Base-by-base conservation (phyloP, 176 grass and related monocot genomes). In the Aegilops umbellulata region DNA sequence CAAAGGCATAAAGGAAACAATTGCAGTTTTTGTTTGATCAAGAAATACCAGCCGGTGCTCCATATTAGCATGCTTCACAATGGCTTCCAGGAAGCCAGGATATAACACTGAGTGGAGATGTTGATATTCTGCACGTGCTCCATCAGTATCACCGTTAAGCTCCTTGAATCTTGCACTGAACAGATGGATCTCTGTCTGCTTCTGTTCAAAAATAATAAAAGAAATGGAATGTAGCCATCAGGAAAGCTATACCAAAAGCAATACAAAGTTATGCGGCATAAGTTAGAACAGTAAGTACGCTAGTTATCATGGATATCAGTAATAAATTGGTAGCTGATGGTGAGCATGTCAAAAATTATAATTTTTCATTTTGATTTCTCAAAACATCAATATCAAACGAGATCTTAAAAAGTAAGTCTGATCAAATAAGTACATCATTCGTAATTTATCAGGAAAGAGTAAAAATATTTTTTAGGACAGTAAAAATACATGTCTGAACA, bases 11-110 rank as follows among this genome's bases (percentile, higher is more conserved):
- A 61, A 13, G 1, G 17, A 49, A 86, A 81, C 5, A 68, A 10
- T 3, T 20, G 0, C 5, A 51, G 13, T 31, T 42, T 22, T 64
- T 65, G 30, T 70, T 65, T 44, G 30, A 36, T 41, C 23, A 60
- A 13, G 72, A 75, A 0, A 65, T 99, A 96, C 97, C 92, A 91
- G 65, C 31, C 97, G 90, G 58, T 93, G 85, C 62, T 99, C 94
- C 97, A 99, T 94, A 88, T 99, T 94, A 73, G 97, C 89, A 93
- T 94, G 88, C 73, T 93, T 99, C 26, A 99, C 94, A 83, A 96
- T 88, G 78, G 97, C 92, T 89, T 99, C 97, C 35, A 99, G 82
- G 80, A 96, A 83, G 65, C 97, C 88, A 83, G 97, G 94, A 19
- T 82, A 99, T 84, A 94, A 25, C 86, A 93, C 88, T 44, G 86